Evolutionary conservation across 2,329 filamentous ascomycete species (phyloP).

Genomic region (Lasiodiplodia theobromae): DNA sequence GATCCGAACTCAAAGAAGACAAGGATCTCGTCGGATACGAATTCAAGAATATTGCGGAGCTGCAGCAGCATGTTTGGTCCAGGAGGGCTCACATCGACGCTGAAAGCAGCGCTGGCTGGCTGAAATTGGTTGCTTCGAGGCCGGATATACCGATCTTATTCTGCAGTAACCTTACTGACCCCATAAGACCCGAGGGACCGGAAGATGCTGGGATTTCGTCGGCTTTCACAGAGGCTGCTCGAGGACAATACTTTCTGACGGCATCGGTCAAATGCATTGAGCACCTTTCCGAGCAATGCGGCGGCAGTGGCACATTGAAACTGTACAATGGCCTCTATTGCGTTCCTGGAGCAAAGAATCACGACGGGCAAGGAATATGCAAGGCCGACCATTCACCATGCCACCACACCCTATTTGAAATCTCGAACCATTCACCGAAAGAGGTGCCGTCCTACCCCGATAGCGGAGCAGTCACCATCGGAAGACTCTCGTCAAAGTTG

Average conservation of each 20-base stretch:
- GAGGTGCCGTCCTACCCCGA: neutral
- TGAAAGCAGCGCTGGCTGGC: neutral
- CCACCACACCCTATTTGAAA: neutral
- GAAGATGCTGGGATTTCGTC: no score
- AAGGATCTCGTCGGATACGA: neutral
- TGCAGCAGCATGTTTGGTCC: neutral
- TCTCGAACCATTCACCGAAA: neutral
- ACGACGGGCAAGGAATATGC: neutral
- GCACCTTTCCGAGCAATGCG: neutral
- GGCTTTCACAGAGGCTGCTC: neutral
- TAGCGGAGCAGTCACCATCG: no score
- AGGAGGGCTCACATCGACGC: neutral
- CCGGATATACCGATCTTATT: neutral
- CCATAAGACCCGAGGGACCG: neutral
- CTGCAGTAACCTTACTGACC: constrained; percentile 3
- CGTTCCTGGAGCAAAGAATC: neutral
- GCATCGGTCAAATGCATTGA: neutral
- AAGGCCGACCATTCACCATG: neutral
- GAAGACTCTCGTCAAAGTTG: no score
- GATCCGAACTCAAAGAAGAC: neutral
- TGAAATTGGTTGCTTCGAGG: neutral
- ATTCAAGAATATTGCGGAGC: neutral
- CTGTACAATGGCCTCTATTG: constrained; percentile 7
- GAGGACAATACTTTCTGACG: neutral
- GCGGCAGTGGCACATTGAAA: neutral